Conservation (phyloP, 2,329 filamentous ascomycete species). For the Pseudocercospora fijiensis region DNA sequence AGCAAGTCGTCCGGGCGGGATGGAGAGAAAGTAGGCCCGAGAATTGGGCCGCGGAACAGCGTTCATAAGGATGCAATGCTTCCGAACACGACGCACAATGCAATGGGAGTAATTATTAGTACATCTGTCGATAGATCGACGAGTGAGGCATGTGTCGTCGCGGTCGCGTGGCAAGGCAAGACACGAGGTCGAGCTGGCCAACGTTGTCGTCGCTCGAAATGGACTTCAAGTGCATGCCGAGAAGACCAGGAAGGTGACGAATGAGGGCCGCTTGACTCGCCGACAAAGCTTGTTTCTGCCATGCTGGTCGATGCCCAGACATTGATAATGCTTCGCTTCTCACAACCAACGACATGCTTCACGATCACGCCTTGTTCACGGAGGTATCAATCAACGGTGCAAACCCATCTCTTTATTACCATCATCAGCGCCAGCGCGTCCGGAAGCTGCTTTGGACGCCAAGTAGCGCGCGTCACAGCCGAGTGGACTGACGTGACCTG, state of each 20-base stretch:
- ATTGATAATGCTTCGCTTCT: neutral
- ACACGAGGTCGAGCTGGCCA: no score
- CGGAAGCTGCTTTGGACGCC: no score
- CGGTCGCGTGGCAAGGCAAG: neutral
- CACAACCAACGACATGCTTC: no score
- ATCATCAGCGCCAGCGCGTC: no score
- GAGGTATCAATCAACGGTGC: no score
- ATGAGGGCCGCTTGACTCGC: neutral
- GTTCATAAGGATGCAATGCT: neutral
- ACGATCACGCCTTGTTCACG: neutral
- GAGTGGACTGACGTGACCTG: no score
- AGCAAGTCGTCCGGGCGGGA: neutral
- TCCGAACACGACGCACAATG: neutral
- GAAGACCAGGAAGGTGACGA: neutral
- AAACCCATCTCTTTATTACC: no score
- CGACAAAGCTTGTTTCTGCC: neutral
- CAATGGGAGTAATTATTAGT: neutral
- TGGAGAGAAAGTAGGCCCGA: neutral
- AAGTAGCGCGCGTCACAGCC: no score
- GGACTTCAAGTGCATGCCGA: no score
- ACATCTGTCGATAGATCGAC: no score
- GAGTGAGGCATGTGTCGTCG: neutral
- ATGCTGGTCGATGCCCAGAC: neutral
- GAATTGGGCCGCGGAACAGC: neutral
- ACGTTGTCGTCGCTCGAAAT: neutral